These are phyloP conservation scores for Hordeum marinum DNA, from an alignment of 176 grass and related monocot species.

Conservation along the genomic window DNA sequence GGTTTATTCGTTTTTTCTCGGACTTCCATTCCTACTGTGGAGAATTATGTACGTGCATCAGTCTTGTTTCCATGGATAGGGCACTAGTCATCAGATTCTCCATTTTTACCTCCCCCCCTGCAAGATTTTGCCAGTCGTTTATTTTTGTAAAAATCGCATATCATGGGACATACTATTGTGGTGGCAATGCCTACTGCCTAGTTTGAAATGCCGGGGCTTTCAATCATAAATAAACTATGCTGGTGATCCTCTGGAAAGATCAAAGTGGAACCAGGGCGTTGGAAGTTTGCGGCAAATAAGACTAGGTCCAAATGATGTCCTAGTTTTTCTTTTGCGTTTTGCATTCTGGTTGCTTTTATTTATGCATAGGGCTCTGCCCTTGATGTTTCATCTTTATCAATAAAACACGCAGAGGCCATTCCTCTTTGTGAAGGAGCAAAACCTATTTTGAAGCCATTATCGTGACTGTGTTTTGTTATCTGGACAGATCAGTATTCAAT, in stretches of 20 bases:
- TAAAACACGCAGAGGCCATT: background rate
- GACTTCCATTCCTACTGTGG: background rate
- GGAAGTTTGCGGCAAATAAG: background rate
- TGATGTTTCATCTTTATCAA: background rate
- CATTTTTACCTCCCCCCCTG: background rate
- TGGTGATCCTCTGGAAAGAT: background rate
- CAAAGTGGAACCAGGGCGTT: background rate
- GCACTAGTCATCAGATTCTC: background rate
- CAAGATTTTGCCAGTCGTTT: background rate
- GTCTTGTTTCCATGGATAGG: background rate
- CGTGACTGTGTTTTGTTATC: background rate
- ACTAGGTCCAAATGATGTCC: background rate
- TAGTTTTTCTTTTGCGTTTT: background rate
- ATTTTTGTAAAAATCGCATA: background rate
- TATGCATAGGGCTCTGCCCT: background rate
- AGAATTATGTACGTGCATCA: background rate
- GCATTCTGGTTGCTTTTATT: background rate
- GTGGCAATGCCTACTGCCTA: background rate
- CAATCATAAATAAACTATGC: background rate
- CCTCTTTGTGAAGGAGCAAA: background rate
- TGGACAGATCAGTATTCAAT: background rate
- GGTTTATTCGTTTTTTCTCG: background rate
- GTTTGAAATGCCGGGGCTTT: background rate
- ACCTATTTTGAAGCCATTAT: background rate
- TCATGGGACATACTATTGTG: background rate